phyloP scores from a whole-genome alignment of 1,139 yeast genomes.

The Kurtzmaniella natalensis region DNA sequence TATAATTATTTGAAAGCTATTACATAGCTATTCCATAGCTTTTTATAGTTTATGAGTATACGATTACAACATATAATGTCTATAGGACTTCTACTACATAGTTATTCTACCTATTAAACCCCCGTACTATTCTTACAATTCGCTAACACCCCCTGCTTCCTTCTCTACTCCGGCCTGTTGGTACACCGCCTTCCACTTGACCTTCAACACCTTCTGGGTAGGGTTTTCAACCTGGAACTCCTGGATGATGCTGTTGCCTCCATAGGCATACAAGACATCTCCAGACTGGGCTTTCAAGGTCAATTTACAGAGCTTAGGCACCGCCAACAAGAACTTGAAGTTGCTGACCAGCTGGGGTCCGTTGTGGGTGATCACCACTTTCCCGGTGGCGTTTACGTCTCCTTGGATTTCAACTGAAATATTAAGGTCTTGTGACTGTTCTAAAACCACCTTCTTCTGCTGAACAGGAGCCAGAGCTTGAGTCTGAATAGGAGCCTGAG shows the following conservation, averaged over 20 bases:
- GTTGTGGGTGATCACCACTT: slow-evolving; percentile 41
- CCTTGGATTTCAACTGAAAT: slow-evolving; percentile 46
- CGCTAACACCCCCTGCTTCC: slow-evolving; percentile 56
- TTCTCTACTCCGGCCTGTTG: slow-evolving; percentile 38
- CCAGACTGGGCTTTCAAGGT: slow-evolving; percentile 68
- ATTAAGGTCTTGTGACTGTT: slow-evolving; percentile 46
- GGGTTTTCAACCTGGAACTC: slow-evolving; percentile 55
- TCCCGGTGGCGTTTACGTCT: slow-evolving; percentile 39
- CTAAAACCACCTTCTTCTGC: slow-evolving; percentile 23
- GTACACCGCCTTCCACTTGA: slow-evolving; percentile 79
- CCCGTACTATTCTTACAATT: slow-evolving; percentile 13
- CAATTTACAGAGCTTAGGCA: slow-evolving; percentile 68
- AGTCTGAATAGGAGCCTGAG: slow-evolving; percentile 13
- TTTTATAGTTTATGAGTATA: too few species aligned
- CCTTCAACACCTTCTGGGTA: slow-evolving; percentile 48
- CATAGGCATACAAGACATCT: slow-evolving; percentile 47
- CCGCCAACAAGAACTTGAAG: slow-evolving; percentile 74
- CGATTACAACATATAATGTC: too few species aligned
- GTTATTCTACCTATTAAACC: slow-evolving; percentile 8
- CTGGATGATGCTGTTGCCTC: slow-evolving; percentile 57
- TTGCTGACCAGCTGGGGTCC: slow-evolving; percentile 26
- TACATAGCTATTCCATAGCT: too few species aligned
- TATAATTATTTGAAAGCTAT: too few species aligned
- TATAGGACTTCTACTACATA: slow-evolving; percentile 1
- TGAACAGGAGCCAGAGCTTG: slow-evolving; percentile 11